phyloP scores from a whole-genome alignment of 2,329 filamentous ascomycete genomes.

The Ophiostoma pallidulum region DNA sequence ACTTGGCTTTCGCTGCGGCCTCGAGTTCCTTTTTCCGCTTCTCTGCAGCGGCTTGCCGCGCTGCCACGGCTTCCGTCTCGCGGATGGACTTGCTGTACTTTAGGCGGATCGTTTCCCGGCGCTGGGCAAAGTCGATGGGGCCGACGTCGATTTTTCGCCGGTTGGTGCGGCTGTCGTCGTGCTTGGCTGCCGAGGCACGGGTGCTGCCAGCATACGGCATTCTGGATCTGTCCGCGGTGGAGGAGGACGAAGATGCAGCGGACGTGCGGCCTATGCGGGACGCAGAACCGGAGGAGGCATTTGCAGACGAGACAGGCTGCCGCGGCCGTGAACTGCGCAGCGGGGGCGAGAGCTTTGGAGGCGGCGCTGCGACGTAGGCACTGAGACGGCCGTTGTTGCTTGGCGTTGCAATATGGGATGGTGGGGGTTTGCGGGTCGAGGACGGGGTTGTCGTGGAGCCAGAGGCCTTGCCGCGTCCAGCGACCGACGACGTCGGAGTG shows the following conservation, averaged over 20 bases:
- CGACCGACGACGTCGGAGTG: constrained; percentile 18
- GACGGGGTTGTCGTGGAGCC: constrained; percentile 8
- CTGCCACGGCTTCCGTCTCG: constrained; percentile 56
- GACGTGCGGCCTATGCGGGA: constrained; percentile 6
- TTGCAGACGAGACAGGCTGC: constrained; percentile 64
- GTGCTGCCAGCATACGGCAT: constrained; percentile 13
- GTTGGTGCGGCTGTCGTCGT: constrained; percentile 30
- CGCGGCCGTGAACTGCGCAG: constrained; percentile 75
- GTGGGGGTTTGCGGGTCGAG: constrained; percentile 29
- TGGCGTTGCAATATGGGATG: constrained; percentile 32
- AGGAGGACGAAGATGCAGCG: constrained; percentile 8
- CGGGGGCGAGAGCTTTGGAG: constrained; percentile 65
- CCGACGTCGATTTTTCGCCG: constrained; percentile 53
- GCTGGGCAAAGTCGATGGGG: constrained; percentile 75
- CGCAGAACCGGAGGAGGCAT: background rate
- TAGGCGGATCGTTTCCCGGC: constrained; percentile 71
- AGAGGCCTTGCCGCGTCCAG: constrained; percentile 31
- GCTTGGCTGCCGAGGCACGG: constrained; percentile 22
- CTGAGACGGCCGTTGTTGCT: constrained; percentile 54
- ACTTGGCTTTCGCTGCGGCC: constrained; percentile 34
- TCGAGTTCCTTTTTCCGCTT: constrained; percentile 43
- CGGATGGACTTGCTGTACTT: constrained; percentile 79
- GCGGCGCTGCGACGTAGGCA: constrained; percentile 62
- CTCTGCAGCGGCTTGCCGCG: constrained; percentile 43
- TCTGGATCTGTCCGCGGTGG: constrained; percentile 5